Percentiles rank a stretch among this genome's conserved stretches.
These are phyloP conservation scores for Ceratocystis eucalypticola DNA, from an alignment of 2,329 filamentous ascomycete genomes.

Conservation along the genomic window DNA sequence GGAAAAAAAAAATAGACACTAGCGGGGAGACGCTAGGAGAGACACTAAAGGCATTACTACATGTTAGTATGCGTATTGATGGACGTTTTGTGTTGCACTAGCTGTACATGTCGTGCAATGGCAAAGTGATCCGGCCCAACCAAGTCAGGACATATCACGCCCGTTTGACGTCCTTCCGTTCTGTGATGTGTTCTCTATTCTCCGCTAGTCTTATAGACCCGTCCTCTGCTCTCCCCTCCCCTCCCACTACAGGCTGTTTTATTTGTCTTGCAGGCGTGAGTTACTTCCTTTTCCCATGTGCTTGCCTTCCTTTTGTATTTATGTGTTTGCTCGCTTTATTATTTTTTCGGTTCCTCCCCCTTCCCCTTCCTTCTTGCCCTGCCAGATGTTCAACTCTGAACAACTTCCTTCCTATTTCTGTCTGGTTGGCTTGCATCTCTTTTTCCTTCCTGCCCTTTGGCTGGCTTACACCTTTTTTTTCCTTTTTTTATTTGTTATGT, in stretches of 20 bases:
- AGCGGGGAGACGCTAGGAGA: not conserved
- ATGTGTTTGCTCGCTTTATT: not conserved
- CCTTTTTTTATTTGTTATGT: not conserved
- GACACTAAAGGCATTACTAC: not conserved
- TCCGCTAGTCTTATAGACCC: not conserved
- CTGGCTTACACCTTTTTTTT: not conserved
- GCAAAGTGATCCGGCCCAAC: not conserved
- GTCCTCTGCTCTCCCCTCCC: not conserved
- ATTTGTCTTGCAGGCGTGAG: not conserved
- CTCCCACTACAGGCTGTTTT: not conserved
- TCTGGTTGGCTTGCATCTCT: not conserved
- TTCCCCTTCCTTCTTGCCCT: slow-evolving; percentile 4
- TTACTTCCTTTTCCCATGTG: not conserved
- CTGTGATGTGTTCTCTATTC: not conserved
- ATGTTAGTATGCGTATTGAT: not conserved
- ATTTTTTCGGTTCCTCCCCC: not conserved
- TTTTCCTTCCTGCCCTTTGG: not conserved
- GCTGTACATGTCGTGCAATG: not conserved
- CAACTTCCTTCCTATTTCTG: not conserved
- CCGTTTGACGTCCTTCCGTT: not conserved
- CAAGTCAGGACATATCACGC: not conserved
- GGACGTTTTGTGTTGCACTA: not conserved
- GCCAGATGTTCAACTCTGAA: not conserved
- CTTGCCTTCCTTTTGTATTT: not conserved
- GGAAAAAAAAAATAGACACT: no score